Evolutionary conservation across 2,329 filamentous ascomycete genomes (phyloP).

Genomic region (Penicillium sp.): DNA sequence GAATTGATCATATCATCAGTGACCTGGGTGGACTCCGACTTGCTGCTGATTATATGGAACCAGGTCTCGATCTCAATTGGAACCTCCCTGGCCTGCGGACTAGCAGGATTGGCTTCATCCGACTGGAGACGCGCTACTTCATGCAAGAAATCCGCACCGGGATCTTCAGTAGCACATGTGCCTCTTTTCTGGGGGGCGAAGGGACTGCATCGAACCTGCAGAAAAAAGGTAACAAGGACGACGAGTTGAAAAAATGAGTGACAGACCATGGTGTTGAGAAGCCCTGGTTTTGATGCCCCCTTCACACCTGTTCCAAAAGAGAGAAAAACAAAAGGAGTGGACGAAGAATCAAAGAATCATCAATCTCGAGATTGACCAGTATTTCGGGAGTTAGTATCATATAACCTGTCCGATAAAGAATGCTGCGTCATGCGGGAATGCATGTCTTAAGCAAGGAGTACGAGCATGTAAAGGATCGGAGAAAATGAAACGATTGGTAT

Average conservation of each 20-base stretch:
- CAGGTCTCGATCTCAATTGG: constrained; percentile 41
- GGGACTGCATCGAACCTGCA: constrained; percentile 20
- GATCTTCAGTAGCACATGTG: constrained; percentile 33
- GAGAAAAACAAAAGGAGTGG: background rate
- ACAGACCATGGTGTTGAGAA: constrained; percentile 23
- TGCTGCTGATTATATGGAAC: constrained; percentile 43
- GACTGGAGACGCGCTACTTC: constrained; percentile 26
- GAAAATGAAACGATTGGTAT: constrained; percentile 10
- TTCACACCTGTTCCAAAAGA: constrained; percentile 6
- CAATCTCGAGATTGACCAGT: background rate
- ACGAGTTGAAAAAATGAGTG: constrained; percentile 21
- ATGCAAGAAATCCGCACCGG: constrained; percentile 24
- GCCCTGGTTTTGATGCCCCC: constrained; percentile 12
- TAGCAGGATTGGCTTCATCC: constrained; percentile 10
- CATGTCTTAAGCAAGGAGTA: constrained; percentile 16
- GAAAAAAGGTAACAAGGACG: constrained; percentile 16
- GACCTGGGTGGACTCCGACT: constrained; percentile 26
- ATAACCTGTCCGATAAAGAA: constrained; percentile 10
- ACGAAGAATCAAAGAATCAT: background rate
- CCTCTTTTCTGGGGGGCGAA: constrained; percentile 19
- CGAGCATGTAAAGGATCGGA: constrained; percentile 1
- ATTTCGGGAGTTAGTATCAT: background rate
- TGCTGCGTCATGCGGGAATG: constrained; percentile 24
- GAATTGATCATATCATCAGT: constrained; percentile 34
- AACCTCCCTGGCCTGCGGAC: constrained; percentile 20